Evolutionary conservation across 768 basidiomycete genomes (phyloP), one percentile per base, ranked within the genome.

Genomic region (Mrakia frigida): DNA sequence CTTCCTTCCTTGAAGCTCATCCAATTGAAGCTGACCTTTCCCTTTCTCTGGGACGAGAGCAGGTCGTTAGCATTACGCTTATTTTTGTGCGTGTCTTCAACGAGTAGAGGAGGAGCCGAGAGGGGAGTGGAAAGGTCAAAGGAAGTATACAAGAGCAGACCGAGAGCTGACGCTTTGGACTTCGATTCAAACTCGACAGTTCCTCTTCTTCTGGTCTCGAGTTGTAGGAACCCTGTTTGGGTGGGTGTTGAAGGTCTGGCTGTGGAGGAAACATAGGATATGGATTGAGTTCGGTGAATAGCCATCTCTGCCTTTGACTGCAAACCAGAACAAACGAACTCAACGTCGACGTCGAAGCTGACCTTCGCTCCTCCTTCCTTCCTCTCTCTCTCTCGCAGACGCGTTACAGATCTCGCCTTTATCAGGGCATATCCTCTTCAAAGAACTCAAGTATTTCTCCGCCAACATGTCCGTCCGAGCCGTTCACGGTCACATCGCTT

Each of bases 401-500:
- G 92, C 93, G n/a, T 87, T 96, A 33, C 94, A 98, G 81, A 88
- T 98, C 82, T 95, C 95, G 3, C 85, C 94, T 14, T 84, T 98
- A 53, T 89, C 91, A 2, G 96, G 96, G 43, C 86, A 94, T 78
- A 89, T 98, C 70, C 87, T 95, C 31, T 86, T 98, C 80, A 93
- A 92, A 84, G 92, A 98, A 82, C 82, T 97, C 43, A 86, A 87
- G 25, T 98, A 98, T 82, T 89, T 96, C 83, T 95, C 94, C 2
- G 91, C 92, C 81, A 98, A 96, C 83, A 91, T 97, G 82, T 92
- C 91, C 28, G 86, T 95, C 61, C 89, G 89, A 78, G 87, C 94
- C 70, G 88, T 93, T 67, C 92, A 93, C 83, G 92, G 90, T 1
- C 89, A 93, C 81, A 83, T 98, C 68, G 91, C 91, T 79, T 98